Evolutionary conservation across 2,329 filamentous ascomycete genomes (phyloP).

Genomic region (Neopestalotiopsis sp.): DNA sequence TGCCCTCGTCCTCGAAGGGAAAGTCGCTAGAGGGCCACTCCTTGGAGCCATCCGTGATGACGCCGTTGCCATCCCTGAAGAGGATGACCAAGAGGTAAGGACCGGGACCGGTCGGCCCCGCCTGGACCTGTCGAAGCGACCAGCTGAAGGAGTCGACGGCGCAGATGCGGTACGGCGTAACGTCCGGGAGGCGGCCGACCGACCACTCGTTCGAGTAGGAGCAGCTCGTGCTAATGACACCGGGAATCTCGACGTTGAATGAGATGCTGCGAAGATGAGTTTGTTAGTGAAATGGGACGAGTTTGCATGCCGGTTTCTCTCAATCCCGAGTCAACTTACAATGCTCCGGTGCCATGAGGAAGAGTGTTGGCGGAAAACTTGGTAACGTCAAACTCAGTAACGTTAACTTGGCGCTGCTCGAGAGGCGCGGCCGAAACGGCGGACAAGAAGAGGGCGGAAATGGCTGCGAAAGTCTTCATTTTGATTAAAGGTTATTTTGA

Average conservation of each 20-base stretch:
- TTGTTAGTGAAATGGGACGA: too few relatives aligned
- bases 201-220: conserved; percentile 12
- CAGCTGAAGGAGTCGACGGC: neutral
- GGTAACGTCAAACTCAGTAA: conserved; percentile 14
- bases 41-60: conserved; percentile 12
- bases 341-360: conserved; percentile 16
- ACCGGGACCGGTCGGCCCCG: neutral
- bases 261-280: conserved; percentile 9
- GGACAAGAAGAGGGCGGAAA: conserved; percentile 32
- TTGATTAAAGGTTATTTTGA: neutral
- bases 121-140: conserved; percentile 10
- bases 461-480: conserved; percentile 16
- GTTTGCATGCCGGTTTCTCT: neutral
- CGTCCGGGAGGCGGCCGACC: conserved; percentile 8
- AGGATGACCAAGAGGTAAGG: conserved; percentile 15
- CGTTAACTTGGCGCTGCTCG: conserved; percentile 17
- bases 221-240: conserved; percentile 13
- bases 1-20: conserved; percentile 21
- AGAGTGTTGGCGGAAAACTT: conserved; percentile 17
- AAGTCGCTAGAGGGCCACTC: conserved; percentile 14
- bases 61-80: conserved; percentile 3
- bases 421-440: conserved; percentile 15
- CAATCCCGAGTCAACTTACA: neutral
- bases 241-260: conserved; percentile 7
- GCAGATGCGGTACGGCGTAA: conserved; percentile 4